A percentile compares a stretch with the other conserved stretches of the same genome.
phyloP scores from a whole-genome alignment of 1,284 basidiomycete species.

The Erythrobasidium hasegawianum region DNA sequence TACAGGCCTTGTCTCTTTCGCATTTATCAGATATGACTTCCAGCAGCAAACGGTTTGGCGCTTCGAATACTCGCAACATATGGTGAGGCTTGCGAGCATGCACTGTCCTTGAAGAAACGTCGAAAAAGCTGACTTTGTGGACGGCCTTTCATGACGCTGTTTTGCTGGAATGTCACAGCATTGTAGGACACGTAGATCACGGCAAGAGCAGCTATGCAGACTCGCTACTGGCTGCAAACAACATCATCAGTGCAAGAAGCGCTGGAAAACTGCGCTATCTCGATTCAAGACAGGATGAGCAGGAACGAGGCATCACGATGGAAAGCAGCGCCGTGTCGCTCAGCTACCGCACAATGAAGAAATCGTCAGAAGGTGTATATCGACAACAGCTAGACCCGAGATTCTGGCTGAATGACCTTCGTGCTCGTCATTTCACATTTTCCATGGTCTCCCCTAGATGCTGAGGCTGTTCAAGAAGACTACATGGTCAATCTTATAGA shows the following conservation, averaged over 20 bases:
- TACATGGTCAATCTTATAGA: slow-evolving; percentile 94
- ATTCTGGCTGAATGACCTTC: neutral
- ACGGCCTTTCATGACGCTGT: neutral
- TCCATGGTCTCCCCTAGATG: slow-evolving; percentile 37
- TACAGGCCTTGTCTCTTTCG: no score
- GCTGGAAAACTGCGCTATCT: slow-evolving; percentile 95
- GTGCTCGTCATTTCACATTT: neutral
- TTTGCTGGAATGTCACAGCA: slow-evolving; percentile 6
- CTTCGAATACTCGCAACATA: slow-evolving; percentile 32
- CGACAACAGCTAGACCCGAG: neutral
- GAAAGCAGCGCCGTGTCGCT: slow-evolving; percentile 76
- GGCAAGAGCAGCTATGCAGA: slow-evolving; percentile 71
- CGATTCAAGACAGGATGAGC: slow-evolving; percentile 94
- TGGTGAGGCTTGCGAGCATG: slow-evolving; percentile 22
- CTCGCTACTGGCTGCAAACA: slow-evolving; percentile 90
- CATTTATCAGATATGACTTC: slow-evolving; percentile 3
- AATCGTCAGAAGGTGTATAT: slow-evolving; percentile 12
- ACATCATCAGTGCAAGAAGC: slow-evolving; percentile 91
- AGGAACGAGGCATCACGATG: slow-evolving; percentile 98
- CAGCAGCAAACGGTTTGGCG: slow-evolving; percentile 18
- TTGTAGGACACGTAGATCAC: slow-evolving; percentile 42
- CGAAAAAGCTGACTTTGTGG: slow-evolving; percentile 13
- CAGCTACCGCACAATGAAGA: slow-evolving; percentile 31
- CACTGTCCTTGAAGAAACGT: neutral
- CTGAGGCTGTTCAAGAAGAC: slow-evolving; percentile 59